Base-by-base conservation (phyloP, 768 basidiomycete species). In the Crepidotus variabilis region DNA sequence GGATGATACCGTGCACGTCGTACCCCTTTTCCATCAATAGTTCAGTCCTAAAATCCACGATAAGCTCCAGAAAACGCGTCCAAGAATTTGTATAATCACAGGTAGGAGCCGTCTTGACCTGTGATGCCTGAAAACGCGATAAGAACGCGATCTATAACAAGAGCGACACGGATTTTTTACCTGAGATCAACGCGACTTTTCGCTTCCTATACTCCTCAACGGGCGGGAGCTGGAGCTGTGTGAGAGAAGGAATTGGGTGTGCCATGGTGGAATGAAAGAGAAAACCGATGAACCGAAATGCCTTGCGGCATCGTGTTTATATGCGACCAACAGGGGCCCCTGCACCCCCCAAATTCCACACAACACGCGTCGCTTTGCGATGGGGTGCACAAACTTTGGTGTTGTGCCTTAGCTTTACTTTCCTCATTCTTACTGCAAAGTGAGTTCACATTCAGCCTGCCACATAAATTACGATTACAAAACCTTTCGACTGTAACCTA, bases 31-130 rank as follows among this genome's bases (percentile, higher is more conserved):
- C 78, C 53, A 96, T 74, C 58, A 96, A 77, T 22, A 95, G 75
- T 70, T 95, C 93, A 21, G 91, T 88, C 51, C 92, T 93, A 59
- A 51, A 56, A 20, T 39, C 54, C 54, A 45, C 28, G 3, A 14
- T 23, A n/a, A 33, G 21, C 46, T n/a, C 22, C 47, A 35, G 50
- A 28, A 14, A 24, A 46, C 50, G 14, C 20, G 33, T 43, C 51
- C 22, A 47, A 35, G 35, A 49, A 50, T 22, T 23, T 16, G 2
- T n/a, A 11, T 22, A 60, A 91, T 70, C 72, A 93, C 86, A 98
- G 76, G 71, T 98, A 98, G 2, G 94, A 96, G 23, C 94, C 94
- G 71, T 98, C 94, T 72, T 97, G 94, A 35, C 94, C 94, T 59
- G 94, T 95, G 72, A 97, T 91, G 69, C 94, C 94, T 95, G 35